Conservation (phyloP, 1,139 yeast species). For the Protomyces macrosporus region DNA sequence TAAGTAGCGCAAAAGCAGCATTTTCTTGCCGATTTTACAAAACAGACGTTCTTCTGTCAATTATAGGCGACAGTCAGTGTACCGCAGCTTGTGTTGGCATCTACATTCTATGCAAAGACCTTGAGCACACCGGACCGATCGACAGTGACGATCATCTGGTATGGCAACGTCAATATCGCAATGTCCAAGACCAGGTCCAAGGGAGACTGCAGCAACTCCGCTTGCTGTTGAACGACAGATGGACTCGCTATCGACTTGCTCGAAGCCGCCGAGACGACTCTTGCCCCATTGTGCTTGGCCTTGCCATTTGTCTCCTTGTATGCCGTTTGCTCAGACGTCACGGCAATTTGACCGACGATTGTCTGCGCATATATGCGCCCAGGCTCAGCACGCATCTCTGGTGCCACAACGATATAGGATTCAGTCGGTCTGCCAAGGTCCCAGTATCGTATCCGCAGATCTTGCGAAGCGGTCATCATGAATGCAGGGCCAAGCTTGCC, state of each 20-base stretch:
- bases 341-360: not conserved
- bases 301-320: not conserved
- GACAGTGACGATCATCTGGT: constrained; percentile 56
- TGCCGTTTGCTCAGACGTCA: not conserved
- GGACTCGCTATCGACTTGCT: not conserved
- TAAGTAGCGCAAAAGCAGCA: not conserved
- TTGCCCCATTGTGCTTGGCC: not conserved
- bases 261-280: not conserved
- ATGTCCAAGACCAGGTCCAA: constrained; percentile 52
- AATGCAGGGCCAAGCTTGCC: constrained; percentile 30
- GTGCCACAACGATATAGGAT: constrained; percentile 43
- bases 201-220: constrained; percentile 42
- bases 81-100: not conserved
- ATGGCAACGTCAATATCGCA: constrained; percentile 49
- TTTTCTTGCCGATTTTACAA: not conserved
- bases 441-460: constrained; percentile 48
- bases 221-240: constrained; percentile 37
- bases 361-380: not conserved
- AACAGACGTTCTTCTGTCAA: too few relatives aligned
- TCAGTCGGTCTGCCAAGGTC: constrained; percentile 43
- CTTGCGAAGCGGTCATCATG: constrained; percentile 42
- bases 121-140: constrained; percentile 61
- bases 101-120: constrained; percentile 41
- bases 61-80: too few relatives aligned
- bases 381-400: constrained; percentile 31